Base-by-base conservation (phyloP, 495 filamentous ascomycete species). In the Collariella sp. region DNA sequence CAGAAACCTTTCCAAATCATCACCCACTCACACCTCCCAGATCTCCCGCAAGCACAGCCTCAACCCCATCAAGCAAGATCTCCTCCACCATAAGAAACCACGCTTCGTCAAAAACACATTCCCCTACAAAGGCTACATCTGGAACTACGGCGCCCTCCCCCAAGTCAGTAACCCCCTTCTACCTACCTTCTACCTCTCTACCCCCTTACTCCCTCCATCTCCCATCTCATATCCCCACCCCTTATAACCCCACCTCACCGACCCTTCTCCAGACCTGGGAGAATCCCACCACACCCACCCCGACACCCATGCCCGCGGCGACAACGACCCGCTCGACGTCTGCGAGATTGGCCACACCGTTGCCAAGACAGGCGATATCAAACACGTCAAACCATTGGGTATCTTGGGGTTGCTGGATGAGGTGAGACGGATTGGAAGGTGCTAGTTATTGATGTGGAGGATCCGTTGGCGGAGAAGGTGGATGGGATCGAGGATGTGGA, bases 401-500 rank as follows among this genome's bases (percentile, higher is more conserved):
- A 50, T 66, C 0, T 19, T 73, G 29, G 64, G 61, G 1, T 52
- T 73, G 54, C 43, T 71, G 18, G 68, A 69, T 46, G 50, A 62
- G 31, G 62, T 59, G 60, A 68, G 48, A 71, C 67, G 18, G 67
- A 71, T 40, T 72, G 70, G 70, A 68, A 70, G 51, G 50, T 70
- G 0, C 16, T 70, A 3, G 61, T 57, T 10, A 58, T 70, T 10
- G 63, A 68, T 39, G 60, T 63, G 1, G 31, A 52, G 1, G 65
- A 70, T 41, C 55, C 59, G 9, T 24, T 67, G 9, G 58, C 63
- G 1, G 46, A 24, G 13, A 49, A 46, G n/a, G 2, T 70, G 26
- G 23, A 62, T n/a, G 58, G 61, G 47, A 46, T 68, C n/a, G 55
- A 29, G 20, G 67, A 69, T 50, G 57, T 69, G 1, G 52, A 62